Evolutionary conservation across 2,329 filamentous ascomycete species (phyloP).

Genomic region (Talaromyces funiculosus): DNA sequence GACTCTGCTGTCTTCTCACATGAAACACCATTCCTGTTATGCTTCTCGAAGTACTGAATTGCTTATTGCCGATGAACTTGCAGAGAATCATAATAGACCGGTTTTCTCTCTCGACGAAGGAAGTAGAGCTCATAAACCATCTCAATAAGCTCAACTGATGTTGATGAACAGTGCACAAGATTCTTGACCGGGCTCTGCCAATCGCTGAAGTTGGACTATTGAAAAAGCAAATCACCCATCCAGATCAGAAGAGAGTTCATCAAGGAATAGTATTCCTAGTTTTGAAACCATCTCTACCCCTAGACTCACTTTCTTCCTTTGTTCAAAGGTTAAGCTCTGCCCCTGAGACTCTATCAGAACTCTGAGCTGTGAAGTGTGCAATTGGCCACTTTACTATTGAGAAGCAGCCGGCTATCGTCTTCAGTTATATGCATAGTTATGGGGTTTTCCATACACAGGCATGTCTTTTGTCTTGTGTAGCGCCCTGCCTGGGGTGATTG

Average conservation of each 20-base stretch:
- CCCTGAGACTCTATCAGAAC: conserved; percentile 50
- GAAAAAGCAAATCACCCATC: conserved; percentile 52
- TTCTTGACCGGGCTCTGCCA: conserved; percentile 51
- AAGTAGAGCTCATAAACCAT: conserved; percentile 50
- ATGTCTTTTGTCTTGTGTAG: not conserved
- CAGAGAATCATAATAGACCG: conserved; percentile 48
- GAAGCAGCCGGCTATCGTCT: conserved; percentile 38
- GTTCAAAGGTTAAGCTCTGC: conserved; percentile 60
- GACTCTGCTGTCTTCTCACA: not conserved
- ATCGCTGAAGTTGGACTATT: conserved; percentile 50
- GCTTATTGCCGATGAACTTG: conserved; percentile 38
- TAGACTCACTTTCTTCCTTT: conserved; percentile 37
- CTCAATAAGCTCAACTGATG: conserved; percentile 48
- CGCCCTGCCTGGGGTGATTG: not conserved
- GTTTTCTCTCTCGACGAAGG: conserved; percentile 46
- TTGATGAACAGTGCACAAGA: conserved; percentile 53
- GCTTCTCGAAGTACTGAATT: not conserved
- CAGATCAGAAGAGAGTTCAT: conserved; percentile 53
- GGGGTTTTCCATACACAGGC: conserved; percentile 48
- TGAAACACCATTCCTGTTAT: not conserved
- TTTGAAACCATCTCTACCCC: conserved; percentile 26
- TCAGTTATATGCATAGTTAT: conserved; percentile 46
- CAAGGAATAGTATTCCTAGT: conserved; percentile 54
- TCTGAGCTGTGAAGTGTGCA: conserved; percentile 45
- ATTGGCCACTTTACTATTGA: conserved; percentile 45